These are phyloP conservation scores for Phytophthora chlamydospora DNA, from an alignment of 352 stramenopile genomes.

Conservation along the genomic window DNA sequence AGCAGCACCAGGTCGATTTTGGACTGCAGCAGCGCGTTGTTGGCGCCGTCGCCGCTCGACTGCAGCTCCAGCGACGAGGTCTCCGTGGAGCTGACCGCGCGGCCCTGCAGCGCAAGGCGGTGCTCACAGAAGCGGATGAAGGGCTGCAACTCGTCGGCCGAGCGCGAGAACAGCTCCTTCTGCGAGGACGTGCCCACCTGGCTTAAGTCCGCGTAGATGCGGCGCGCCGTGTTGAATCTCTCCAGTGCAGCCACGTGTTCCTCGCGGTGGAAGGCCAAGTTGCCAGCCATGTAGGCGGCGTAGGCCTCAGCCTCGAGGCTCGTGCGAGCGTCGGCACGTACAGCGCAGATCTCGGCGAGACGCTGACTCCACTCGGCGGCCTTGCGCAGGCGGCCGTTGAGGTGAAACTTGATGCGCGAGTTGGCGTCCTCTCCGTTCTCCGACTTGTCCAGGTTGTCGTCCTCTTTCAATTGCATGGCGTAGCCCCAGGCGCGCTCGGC, in stretches of 20 bases:
- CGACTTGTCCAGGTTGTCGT: slow-evolving; percentile 89
- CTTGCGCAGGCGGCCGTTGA: slow-evolving; percentile 88
- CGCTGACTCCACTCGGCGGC: slow-evolving; percentile 88
- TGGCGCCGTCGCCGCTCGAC: slow-evolving; percentile 66
- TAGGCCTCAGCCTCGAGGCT: slow-evolving; percentile 91
- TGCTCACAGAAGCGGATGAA: slow-evolving; percentile 90
- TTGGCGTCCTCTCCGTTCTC: slow-evolving; percentile 87
- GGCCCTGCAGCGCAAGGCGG: slow-evolving; percentile 66
- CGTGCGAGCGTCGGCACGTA: slow-evolving; percentile 84
- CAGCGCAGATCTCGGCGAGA: slow-evolving; percentile 77
- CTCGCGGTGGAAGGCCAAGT: slow-evolving; percentile 89
- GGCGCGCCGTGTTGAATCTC: slow-evolving; percentile 77
- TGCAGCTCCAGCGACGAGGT: slow-evolving; percentile 59
- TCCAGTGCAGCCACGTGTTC: slow-evolving; percentile 83
- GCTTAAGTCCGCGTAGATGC: slow-evolving; percentile 86
- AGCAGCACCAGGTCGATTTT: slow-evolving; percentile 87
- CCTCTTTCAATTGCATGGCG: slow-evolving; percentile 92
- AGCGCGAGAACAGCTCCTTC: slow-evolving; percentile 77
- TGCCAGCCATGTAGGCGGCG: slow-evolving; percentile 88
- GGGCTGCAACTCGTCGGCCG: slow-evolving; percentile 76
- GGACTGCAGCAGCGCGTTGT: slow-evolving; percentile 77
- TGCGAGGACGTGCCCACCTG: slow-evolving; percentile 83
- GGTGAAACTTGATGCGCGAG: slow-evolving; percentile 89
- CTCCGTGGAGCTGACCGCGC: slow-evolving; percentile 41
- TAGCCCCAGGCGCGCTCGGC: slow-evolving; percentile 92